These are phyloP conservation scores for Sorghum bicolor DNA, from an alignment of 176 grass and related monocot genomes.

Conservation along the genomic window Sorghum_bicolor_NCBIv3 NC_012879.2:52866501-52867000, in stretches of 20 bases:
- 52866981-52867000: background rate
- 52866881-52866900: background rate
- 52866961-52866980: conserved; percentile 4
- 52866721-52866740: conserved; percentile 12
- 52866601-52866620: conserved; percentile 99
- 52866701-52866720: conserved; percentile 15
- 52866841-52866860: conserved; percentile 81
- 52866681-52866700: conserved; percentile 24
- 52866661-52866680: conserved; percentile 98
- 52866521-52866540: conserved; percentile 96
- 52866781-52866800: conserved; percentile 88
- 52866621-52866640: conserved; percentile 95
- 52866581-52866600: conserved; percentile 79
- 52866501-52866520: conserved; percentile 93
- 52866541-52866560: conserved; percentile 94
- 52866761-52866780: conserved; percentile 97
- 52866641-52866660: conserved; percentile 94
- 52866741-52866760: background rate
- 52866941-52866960: background rate
- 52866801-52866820: conserved; percentile 93
- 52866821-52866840: conserved; percentile 89
- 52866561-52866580: conserved; percentile 95
- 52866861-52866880: conserved; percentile 17
- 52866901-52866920: background rate
- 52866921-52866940: background rate